Base-by-base conservation (phyloP, 192 early-diverging fungal genomes). In the Podila epicladia region DNA sequence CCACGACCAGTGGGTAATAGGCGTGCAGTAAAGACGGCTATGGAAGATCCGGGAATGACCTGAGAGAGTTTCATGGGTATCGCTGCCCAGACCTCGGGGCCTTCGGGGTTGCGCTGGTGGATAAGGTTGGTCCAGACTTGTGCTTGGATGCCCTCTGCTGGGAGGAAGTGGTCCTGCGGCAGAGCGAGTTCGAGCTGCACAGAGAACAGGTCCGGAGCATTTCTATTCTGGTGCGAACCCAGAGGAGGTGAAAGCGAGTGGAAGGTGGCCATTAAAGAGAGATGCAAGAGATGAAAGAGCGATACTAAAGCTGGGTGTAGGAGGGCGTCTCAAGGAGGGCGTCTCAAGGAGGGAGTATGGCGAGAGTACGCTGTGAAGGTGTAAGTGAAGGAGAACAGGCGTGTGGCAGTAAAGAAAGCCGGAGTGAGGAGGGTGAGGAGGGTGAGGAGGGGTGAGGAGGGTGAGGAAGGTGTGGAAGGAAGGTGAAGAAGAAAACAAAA, bases 61-160 rank as follows among this genome's bases (percentile, higher is more conserved):
- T 80, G 65, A 31, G 71, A 64, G 8, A 80, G 62, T 45, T 73
- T 72, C 77, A 80, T 80, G 0, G 77, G 77, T 0, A 80, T 17
- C 7, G 24, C 71, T 9, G 77, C 53, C 77, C 77, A 80, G n/a
- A 68, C 66, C 15, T 72, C 71, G 0, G 77, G 77, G 2, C 77
- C 77, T 2, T 80, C 71, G 1, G 77, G 71, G 48, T 80, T 80
- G 15, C 35, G 62, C 61, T 62, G 51, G 48, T 80, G 77, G 26
- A 80, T 48, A 41, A 80, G 50, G 57, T 80, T 80, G 35, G 77
- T 80, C 77, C 77, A 80, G 20, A 80, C 71, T 63, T 80, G 28
- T 26, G 77, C 77, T 45, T 50, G 37, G 41, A 80, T 80, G 20
- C 72, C 45, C 49, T 73, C 35, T 22, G 77, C 77, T 17, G 77